Evolutionary conservation across 108 stramenopile species (phyloP), one percentile per base, ranked within the genome.

Genomic region (Nitzschia sp.): DNA sequence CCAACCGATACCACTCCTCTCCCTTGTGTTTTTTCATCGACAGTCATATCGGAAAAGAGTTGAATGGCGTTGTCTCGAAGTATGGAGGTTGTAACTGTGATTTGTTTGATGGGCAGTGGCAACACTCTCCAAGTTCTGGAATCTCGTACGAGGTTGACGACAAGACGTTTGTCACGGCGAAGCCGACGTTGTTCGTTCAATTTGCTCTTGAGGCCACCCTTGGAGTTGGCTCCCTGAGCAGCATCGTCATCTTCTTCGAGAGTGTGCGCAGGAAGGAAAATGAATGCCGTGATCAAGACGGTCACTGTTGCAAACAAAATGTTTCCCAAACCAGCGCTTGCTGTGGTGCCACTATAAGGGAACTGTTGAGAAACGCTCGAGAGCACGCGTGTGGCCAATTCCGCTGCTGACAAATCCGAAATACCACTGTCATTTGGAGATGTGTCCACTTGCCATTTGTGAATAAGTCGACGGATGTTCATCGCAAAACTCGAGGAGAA

Each of bases 241-340:
- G 73, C 68, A 53, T 80, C 77, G 51, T 81, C 67, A 52, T 48
- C 65, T 43, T 77, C 70, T 24, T 79, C 73, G 3, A 66, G 48
- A 50, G 54, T 72, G 38, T 63, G 64, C 9, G 90, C 82, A 34
- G 90, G 90, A 1, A 92, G 65, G 61, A 89, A 92, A 29, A 92
- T 84, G 63, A 84, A 87, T 1, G 87, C 86, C 12, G 72, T 83
- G n/a, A 86, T 83, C 20, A 87, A 63, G 41, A 84, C 77, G 24
- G 77, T 79, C n/a, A 76, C 77, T 22, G 87, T 89, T 10, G 82
- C 78, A 60, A 84, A 89, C 10, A 92, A 42, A 20, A 92, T 71
- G 63, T 86, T 85, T 11, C 90, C 90, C 12, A 82, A 78, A 8
- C 90, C 90, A 10, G 87, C 73, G 25, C 71, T 79, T 14, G 83